A percentile compares a stretch with the other conserved stretches of the same genome.
Conservation (phyloP, 2,329 filamentous ascomycete genomes). For the Xylariaceae sp. region DNA sequence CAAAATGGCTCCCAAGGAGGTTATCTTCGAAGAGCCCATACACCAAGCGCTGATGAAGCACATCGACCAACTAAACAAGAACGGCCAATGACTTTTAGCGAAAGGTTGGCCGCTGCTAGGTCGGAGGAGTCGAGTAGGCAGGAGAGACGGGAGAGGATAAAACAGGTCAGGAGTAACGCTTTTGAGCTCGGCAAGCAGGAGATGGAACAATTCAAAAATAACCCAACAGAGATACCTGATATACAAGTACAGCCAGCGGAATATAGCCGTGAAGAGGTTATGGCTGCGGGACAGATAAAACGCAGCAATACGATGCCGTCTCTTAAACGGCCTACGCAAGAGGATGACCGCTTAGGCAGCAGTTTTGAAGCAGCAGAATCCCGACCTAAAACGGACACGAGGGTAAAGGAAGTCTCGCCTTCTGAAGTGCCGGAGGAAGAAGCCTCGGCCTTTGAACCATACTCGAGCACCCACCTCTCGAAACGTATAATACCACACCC, state of each 20-base stretch:
- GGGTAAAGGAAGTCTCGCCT: conserved; percentile 32
- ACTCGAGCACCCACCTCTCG: conserved; percentile 81
- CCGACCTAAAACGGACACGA: conserved; percentile 29
- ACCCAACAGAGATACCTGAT: conserved; percentile 58
- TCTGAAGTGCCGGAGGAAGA: conserved; percentile 49
- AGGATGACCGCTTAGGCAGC: conserved; percentile 16
- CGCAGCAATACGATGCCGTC: conserved; percentile 50
- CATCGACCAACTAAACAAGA: conserved; percentile 36
- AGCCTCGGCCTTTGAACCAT: conserved; percentile 76
- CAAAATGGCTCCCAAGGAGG: conserved; percentile 37
- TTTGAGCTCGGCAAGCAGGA: conserved; percentile 62
- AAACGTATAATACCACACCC: conserved; percentile 82
- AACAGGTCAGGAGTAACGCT: conserved; percentile 54
- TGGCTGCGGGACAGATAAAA: conserved; percentile 45
- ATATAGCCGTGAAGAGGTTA: conserved; percentile 67
- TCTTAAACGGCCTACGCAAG: conserved; percentile 26
- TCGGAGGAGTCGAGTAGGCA: conserved; percentile 54
- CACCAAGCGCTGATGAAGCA: conserved; percentile 37
- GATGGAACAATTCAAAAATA: conserved; percentile 61
- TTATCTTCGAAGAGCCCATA: conserved; percentile 50
- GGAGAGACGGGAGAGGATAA: conserved; percentile 56
- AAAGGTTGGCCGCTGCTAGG: conserved; percentile 76
- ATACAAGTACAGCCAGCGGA: conserved; percentile 50
- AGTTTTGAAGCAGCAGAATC: conserved; percentile 21
- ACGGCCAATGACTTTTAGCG: conserved; percentile 71